Percentiles rank a stretch among this genome's conserved stretches.
These are phyloP conservation scores for Brassica incana DNA, from an alignment of 345 rosid genomes.

Conservation along the genomic window DNA sequence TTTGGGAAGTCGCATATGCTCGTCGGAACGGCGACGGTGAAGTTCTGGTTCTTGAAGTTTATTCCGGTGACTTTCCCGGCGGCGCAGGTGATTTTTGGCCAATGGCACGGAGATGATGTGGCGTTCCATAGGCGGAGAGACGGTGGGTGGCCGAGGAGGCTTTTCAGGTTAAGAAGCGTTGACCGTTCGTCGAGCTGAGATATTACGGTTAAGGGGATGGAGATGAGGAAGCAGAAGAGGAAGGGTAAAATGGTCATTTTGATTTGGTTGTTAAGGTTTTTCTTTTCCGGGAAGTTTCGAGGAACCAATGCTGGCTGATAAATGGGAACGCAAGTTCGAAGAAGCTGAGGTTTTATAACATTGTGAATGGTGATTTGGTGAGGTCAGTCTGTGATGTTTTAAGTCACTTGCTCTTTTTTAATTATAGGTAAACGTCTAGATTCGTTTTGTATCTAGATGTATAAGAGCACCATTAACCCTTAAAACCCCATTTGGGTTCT, in stretches of 20 bases:
- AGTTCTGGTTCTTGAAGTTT: constrained; percentile 35
- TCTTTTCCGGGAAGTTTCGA: constrained; percentile 34
- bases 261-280: neutral
- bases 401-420: neutral
- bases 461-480: too few relatives aligned
- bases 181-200: constrained; percentile 54
- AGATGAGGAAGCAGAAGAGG: constrained; percentile 34
- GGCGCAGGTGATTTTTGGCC: constrained; percentile 58
- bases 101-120: constrained; percentile 60
- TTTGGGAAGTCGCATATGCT: constrained; percentile 65
- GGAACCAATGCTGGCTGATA: constrained; percentile 5
- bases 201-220: constrained; percentile 45
- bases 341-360: constrained; percentile 1
- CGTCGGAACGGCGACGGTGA: constrained; percentile 51
- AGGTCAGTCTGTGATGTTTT: neutral
- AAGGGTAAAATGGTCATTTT: constrained; percentile 34
- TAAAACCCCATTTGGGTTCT: too few relatives aligned
- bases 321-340: neutral
- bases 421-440: neutral
- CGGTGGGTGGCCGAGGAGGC: constrained; percentile 57
- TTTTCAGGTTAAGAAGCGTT: constrained; percentile 57
- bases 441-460: neutral
- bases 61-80: constrained; percentile 49
- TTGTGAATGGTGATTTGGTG: neutral
- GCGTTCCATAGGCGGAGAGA: constrained; percentile 61